Evolutionary conservation across 2,329 filamentous ascomycete genomes (phyloP), one percentile per base, ranked within the genome.

Genomic region (Xylariaceae sp.): DNA sequence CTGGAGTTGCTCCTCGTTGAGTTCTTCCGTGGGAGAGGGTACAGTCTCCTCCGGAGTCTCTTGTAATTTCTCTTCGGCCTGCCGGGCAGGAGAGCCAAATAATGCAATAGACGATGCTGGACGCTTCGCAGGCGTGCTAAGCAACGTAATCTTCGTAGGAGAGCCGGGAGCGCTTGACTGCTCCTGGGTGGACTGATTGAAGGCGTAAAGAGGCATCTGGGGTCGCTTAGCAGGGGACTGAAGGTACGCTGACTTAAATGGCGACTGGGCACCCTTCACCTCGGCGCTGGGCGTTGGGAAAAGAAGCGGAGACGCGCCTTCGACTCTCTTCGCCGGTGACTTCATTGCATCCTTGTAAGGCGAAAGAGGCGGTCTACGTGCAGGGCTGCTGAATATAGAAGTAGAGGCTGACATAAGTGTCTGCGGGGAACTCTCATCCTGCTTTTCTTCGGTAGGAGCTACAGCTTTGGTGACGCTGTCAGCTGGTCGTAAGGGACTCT

Each of bases 251-350:
- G 69, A 63, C 65, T 79, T 80, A 53, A 75, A 71, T 0, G 74
- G 73, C 2, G 75, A 76, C 40, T 74, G 71, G 1, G 75, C 72
- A 42, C 54, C 42, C 51, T 67, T 53, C 47, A 63, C 53, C 41
- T 66, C 51, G 45, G 66, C 59, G 44, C 63, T 56, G 16, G 59
- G 26, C 61, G 68, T 54, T 54, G 63, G 51, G 50, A 68, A 57
- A 57, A 64, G 45, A 62, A 69, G 55, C 30, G 67, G 53, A 26
- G 65, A 56, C 53, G 69, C 42, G 1, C 67, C 68, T 0, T 80
- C 90, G 42, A 73, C 65, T 34, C 74, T 72, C 63, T 80, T 81
- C 1, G 82, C 78, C 0, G 82, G 81, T 1, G 79, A 80, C 57
- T 75, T 80, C 65, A 84, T 70, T 0, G 75, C 69, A 21, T 83